Evolutionary conservation across 192 early-diverging fungal species (phyloP).

Genomic region (Coemansia sp.): DNA sequence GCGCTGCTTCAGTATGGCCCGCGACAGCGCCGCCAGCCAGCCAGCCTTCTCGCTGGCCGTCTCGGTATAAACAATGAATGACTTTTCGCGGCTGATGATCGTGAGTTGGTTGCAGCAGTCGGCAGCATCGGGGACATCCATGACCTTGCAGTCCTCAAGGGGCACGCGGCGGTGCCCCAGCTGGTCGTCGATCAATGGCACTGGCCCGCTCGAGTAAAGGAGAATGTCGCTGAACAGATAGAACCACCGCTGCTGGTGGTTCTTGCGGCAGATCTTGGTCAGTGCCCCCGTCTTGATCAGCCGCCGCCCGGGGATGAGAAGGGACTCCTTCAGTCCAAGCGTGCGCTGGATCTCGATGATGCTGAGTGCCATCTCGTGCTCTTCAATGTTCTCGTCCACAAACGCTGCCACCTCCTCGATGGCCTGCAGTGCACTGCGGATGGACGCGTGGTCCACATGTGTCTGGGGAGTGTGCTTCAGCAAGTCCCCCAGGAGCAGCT

Average conservation of each 20-base stretch:
- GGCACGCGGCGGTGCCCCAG: conserved; percentile 65
- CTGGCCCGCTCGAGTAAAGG: conserved; percentile 61
- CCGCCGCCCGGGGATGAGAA: conserved; percentile 65
- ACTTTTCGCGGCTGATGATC: conserved; percentile 73
- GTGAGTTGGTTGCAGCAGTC: conserved; percentile 65
- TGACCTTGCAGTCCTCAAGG: conserved; percentile 55
- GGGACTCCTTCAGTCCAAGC: conserved; percentile 60
- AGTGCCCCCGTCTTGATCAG: conserved; percentile 61
- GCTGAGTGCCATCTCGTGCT: conserved; percentile 68
- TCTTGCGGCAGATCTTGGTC: conserved; percentile 70
- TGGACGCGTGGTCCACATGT: conserved; percentile 48
- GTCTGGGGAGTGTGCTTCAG: conserved; percentile 45
- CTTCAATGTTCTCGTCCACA: conserved; percentile 74
- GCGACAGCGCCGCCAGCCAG: conserved; percentile 61
- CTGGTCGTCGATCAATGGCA: conserved; percentile 55
- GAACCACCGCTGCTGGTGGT: conserved; percentile 63
- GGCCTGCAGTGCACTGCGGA: conserved; percentile 29
- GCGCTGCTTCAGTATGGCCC: conserved; percentile 53
- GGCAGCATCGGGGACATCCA: conserved; percentile 50
- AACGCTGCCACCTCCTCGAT: conserved; percentile 62
- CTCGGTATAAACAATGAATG: conserved; percentile 66
- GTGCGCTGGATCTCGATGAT: conserved; percentile 67
- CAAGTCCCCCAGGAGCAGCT: conserved; percentile 50
- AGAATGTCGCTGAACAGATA: conserved; percentile 76
- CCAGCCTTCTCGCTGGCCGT: conserved; percentile 50